These are phyloP conservation scores for Hymenoscyphus scutula DNA, from an alignment of 2,329 filamentous ascomycete species.

Conservation along the genomic window DNA sequence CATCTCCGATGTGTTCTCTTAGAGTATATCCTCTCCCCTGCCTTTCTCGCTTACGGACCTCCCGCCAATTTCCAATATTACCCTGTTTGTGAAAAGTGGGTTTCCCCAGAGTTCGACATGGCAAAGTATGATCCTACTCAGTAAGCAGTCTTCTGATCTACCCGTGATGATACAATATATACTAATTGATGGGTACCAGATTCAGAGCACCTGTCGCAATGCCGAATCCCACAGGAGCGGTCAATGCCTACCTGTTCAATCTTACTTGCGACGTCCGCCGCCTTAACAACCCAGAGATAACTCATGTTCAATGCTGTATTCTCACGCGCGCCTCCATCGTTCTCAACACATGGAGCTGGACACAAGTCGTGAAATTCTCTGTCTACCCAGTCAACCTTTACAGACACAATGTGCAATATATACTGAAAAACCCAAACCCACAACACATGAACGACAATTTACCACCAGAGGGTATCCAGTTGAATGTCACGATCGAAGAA, in stretches of 20 bases:
- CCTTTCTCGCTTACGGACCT: not conserved
- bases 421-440: too few relatives aligned
- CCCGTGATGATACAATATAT: not conserved
- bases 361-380: too few relatives aligned
- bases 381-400: too few relatives aligned
- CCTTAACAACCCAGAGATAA: not conserved
- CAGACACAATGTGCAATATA: too few relatives aligned
- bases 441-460: too few relatives aligned
- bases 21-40: not conserved
- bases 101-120: not conserved
- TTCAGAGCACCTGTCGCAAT: not conserved
- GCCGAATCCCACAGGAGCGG: not conserved
- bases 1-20: not conserved
- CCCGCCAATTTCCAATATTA: not conserved
- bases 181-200: not conserved
- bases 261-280: not conserved
- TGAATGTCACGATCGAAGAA: too few relatives aligned
- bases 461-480: too few relatives aligned
- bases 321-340: not conserved
- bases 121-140: not conserved
- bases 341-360: not conserved
- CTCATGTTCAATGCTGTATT: not conserved
- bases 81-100: not conserved
- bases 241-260: not conserved
- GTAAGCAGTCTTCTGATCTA: not conserved